Evolutionary conservation across 2,329 filamentous ascomycete genomes (phyloP), one percentile per base, ranked within the genome.

Genomic region (Orbilia blumenaviensis): DNA sequence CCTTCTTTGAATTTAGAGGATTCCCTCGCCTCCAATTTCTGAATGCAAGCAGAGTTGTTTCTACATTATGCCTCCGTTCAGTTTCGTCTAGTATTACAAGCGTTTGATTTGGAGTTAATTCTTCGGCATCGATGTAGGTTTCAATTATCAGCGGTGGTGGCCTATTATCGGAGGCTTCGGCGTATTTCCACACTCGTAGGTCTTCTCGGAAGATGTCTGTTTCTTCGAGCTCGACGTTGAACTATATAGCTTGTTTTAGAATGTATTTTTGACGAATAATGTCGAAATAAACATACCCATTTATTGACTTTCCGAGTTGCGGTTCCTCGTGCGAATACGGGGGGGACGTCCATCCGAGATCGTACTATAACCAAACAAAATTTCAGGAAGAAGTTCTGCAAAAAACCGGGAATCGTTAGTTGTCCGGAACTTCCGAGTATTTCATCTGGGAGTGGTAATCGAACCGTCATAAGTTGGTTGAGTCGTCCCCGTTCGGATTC

Each of bases 151-250:
- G 86, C 2, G 93, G 90, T 38, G 92, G 91, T 36, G 95, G 95
- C 73, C 88, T 89, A 80, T 91, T 90, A 60, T 92, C 89, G 78
- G 91, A 87, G 74, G 91, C 89, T 82, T 94, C 91, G 81, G 91
- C 92, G 50, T 86, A 88, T 83, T 90, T 94, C 94, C 94, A 99
- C 71, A 89, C 86, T 80, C 88, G 87, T 78, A 98, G 87, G 78
- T 95, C 91, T 78, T 96, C 91, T 80, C 88, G 87, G 81, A 97
- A 93, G 76, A 92, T 89, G 81, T 97, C 92, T 78, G 94, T 94
- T 80, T 99, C 95, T 80, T 96, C 92, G 48, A 97, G 90, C 79
- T 97, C 91, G 79, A 97, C 89, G 85, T 97, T 96, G 84, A 97
- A 99, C 95, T 98, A 81, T 50, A 34, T 5, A 60, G 3, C 9